These are phyloP conservation scores for Fusarium annulatum DNA, from an alignment of 2,329 filamentous ascomycete genomes.

Conservation along the genomic window DNA sequence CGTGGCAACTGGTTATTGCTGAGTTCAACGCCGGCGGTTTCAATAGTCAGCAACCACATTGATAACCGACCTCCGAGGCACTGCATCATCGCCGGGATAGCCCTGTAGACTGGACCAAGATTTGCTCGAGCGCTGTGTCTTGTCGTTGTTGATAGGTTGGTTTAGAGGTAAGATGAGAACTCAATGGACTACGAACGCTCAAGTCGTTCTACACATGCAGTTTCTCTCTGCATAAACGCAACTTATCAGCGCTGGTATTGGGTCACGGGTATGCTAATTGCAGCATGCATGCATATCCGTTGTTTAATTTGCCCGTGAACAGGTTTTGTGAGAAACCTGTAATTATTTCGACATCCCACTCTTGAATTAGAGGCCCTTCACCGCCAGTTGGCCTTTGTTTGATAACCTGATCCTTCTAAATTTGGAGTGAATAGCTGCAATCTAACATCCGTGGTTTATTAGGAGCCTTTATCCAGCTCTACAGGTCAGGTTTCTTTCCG, in stretches of 20 bases:
- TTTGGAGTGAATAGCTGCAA: slow-evolving; percentile 24
- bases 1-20: slow-evolving; percentile 40
- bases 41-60: slow-evolving; percentile 31
- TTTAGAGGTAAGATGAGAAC: slow-evolving; percentile 20
- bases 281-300: slow-evolving; percentile 39
- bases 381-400: slow-evolving; percentile 40
- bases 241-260: slow-evolving; percentile 16
- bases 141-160: slow-evolving; percentile 24
- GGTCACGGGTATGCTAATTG: slow-evolving; percentile 24
- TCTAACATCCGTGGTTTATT: slow-evolving; percentile 15
- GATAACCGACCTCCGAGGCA: slow-evolving; percentile 31
- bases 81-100: slow-evolving; percentile 25
- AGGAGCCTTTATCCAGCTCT: not conserved
- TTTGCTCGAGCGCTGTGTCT: slow-evolving; percentile 5
- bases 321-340: slow-evolving; percentile 23
- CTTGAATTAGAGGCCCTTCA: slow-evolving; percentile 29
- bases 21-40: slow-evolving; percentile 25
- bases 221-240: slow-evolving; percentile 11
- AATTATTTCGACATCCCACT: slow-evolving; percentile 25
- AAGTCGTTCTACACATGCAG: not conserved
- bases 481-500: not conserved
- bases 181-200: slow-evolving; percentile 30
- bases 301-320: slow-evolving; percentile 35
- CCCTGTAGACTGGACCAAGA: slow-evolving; percentile 16
- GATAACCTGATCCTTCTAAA: slow-evolving; percentile 13